Evolutionary conservation across 257 asterid species (phyloP), one percentile per base, ranked within the genome.

Genomic region (Handroanthus guayacan): DNA sequence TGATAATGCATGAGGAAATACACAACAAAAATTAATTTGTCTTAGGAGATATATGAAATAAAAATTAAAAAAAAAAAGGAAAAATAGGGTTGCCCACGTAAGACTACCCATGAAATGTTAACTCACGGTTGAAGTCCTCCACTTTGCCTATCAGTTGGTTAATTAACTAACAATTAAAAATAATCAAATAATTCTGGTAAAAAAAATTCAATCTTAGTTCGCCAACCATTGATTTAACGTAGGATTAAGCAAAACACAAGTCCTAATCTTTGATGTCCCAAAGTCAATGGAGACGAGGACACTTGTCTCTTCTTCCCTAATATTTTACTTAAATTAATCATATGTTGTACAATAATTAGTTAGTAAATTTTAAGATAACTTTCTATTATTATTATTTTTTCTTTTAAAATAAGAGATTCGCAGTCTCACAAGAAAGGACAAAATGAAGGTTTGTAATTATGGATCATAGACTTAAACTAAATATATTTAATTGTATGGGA

Each of bases 171-270:
- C 34, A 48, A 25, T 3, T 80, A 69, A 77, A 58, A 25, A 48
- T 56, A 69, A 73, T 64, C n/a, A 16, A 64, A 54, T 48, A 1
- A 75, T 66, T 55, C 41, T 52, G 63, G 72, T 52, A 74, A 74
- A 61, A 72, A 7, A 67, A 5, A 67, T 5, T 69, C 82, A 79
- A 62, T 52, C 76, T 82, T 83, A 75, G 91, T 83, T 86, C 55
- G 85, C 90, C 91, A 82, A 89, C 90, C 87, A 69, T 87, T 81
- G 83, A 81, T 80, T 25, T 80, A 66, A 85, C 77, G 65, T 51
- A 48, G 65, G 66, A 58, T 66, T 38, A 78, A 80, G 82, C 71
- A 54, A 64, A 63, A 25, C 79, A 76, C 69, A 74, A 70, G 85
- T 78, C 83, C 65, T 64, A 54, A 62, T 68, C 78, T 74, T 73